These are phyloP conservation scores for Coemansia sp. DNA, from an alignment of 192 early-diverging fungal genomes.

Conservation along the genomic window DNA sequence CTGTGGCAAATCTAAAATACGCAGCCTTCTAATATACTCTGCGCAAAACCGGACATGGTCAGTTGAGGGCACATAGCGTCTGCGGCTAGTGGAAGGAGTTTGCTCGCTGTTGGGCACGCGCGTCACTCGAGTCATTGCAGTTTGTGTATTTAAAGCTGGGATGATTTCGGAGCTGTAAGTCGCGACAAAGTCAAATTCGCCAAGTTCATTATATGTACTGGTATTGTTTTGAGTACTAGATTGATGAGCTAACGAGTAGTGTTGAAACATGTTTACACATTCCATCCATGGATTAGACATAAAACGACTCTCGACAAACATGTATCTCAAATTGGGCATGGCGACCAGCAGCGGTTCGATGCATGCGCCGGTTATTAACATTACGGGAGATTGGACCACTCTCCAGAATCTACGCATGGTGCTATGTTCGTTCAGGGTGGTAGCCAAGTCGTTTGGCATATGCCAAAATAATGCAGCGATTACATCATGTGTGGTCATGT, in stretches of 20 bases:
- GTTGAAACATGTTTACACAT: not conserved
- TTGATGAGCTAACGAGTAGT: not conserved
- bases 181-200: too few relatives aligned
- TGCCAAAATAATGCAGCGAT: not conserved
- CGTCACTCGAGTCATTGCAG: too few relatives aligned
- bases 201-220: too few relatives aligned
- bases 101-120: too few relatives aligned
- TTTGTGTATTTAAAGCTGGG: too few relatives aligned
- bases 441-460: not conserved
- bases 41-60: too few relatives aligned
- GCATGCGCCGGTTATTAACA: not conserved
- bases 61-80: too few relatives aligned
- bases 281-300: not conserved
- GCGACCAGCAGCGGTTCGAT: not conserved
- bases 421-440: not conserved
- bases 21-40: too few relatives aligned
- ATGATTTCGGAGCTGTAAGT: too few relatives aligned
- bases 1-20: not conserved
- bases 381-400: not conserved
- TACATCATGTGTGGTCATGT: not conserved
- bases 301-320: not conserved
- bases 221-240: not conserved
- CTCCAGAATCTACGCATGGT: not conserved
- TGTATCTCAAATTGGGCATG: not conserved
- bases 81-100: too few relatives aligned